These are phyloP conservation scores for Geranium incanum DNA, from an alignment of 441 rosid genomes.

Conservation along the genomic window DNA sequence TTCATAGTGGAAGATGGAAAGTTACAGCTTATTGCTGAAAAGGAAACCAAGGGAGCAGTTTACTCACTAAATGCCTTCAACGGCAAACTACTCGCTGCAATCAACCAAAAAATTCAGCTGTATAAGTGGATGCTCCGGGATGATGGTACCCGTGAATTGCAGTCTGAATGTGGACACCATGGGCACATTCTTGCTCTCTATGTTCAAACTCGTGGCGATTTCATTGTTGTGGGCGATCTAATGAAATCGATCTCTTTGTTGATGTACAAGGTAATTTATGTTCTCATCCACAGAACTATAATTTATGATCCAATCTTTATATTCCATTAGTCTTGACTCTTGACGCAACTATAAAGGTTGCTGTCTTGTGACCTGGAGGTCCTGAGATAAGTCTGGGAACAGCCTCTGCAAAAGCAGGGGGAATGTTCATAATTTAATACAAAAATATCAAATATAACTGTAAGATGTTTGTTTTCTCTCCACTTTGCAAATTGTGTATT, in stretches of 20 bases:
- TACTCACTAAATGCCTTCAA: slow-evolving; percentile 86
- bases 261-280: slow-evolving; percentile 62
- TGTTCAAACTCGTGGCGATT: slow-evolving; percentile 97
- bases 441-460: no score
- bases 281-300: not conserved
- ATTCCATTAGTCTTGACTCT: not conserved
- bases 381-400: no score
- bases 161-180: slow-evolving; percentile 96
- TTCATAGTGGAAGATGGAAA: slow-evolving; percentile 83
- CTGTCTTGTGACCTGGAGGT: no score
- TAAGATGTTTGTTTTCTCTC: not conserved
- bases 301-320: not conserved
- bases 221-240: slow-evolving; percentile 93
- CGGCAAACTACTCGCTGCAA: slow-evolving; percentile 88
- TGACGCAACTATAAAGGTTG: no score
- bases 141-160: slow-evolving; percentile 83
- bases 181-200: slow-evolving; percentile 97
- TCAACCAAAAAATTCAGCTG: slow-evolving; percentile 89
- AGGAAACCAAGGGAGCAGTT: slow-evolving; percentile 94
- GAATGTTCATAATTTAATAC: no score
- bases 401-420: not conserved
- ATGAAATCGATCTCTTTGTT: slow-evolving; percentile 94
- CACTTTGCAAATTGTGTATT: not conserved
- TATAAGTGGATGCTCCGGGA: slow-evolving; percentile 96
- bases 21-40: slow-evolving; percentile 80